Evolutionary conservation across 2,329 filamentous ascomycete species (phyloP).

Genomic region (Coleophoma eucalyptorum): DNA sequence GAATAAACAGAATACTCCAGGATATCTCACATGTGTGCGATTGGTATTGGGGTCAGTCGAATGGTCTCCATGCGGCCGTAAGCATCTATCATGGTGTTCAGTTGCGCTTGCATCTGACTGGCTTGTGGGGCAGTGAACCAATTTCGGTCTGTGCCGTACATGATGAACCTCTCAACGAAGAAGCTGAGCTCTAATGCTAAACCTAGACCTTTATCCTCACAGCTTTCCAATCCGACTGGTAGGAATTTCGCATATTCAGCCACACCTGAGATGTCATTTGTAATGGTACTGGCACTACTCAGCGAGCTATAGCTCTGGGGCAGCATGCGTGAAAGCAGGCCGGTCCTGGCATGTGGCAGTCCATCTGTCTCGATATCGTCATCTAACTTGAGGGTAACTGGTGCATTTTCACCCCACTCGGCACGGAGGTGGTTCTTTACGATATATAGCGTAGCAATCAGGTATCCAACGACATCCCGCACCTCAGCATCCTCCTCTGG

Average conservation of each 20-base stretch:
- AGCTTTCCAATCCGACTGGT: neutral
- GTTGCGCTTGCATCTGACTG: neutral
- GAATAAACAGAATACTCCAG: neutral
- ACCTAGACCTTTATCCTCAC: neutral
- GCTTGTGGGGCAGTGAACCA: neutral
- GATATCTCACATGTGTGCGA: neutral
- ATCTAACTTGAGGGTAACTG: neutral
- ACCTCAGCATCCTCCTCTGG: neutral
- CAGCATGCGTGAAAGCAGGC: neutral
- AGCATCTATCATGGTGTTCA: neutral
- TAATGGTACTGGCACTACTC: neutral
- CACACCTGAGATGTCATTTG: neutral
- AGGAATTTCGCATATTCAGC: neutral
- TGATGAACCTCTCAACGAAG: neutral
- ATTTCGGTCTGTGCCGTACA: neutral
- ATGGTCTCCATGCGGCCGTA: conserved; percentile 1
- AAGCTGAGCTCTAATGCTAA: conserved; percentile 1
- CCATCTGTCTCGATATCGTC: neutral
- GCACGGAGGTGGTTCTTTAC: conserved; percentile 1
- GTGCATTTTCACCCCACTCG: neutral
- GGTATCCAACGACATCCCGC: neutral
- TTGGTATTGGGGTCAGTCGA: neutral
- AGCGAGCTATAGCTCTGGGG: neutral
- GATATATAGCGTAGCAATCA: neutral
- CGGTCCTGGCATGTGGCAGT: neutral